Base-by-base conservation (phyloP, 768 basidiomycete species). In the Terana coerulea region DNA sequence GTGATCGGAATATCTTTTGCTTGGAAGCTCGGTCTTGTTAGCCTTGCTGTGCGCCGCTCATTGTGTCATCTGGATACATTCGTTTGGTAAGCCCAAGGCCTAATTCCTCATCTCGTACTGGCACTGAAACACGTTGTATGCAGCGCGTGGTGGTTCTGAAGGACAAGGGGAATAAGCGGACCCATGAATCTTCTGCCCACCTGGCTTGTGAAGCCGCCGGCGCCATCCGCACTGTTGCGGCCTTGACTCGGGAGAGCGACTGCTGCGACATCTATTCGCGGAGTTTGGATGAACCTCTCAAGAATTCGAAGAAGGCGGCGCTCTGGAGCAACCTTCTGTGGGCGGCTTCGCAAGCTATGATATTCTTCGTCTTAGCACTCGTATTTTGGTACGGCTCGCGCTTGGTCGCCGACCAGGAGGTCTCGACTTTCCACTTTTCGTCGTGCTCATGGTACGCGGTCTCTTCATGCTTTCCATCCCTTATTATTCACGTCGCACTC, bases 201-300 rank as follows among this genome's bases (percentile, higher is more conserved):
- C 64, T 93, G 17, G 93, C 93, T 35, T 93, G 91, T 58, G 94
- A 97, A 67, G 91, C 91, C 34, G 90, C 91, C 28, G 85, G 78
- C 9, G 76, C 94, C 11, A 94, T 97, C 58, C 80, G 89, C 33
- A 95, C 94, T 2, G 93, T 97, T 22, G 92, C 93, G 10, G 75
- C 84, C 0, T 73, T 97, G 33, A 95, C 91, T 0, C 74, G 94
- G 22, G 94, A 97, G 63, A 77, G 83, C 25, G 89, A 93, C 54
- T 90, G 88, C 60, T 71, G 77, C 41, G 64, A 71, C 15, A 61
- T 79, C 6, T 91, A 90, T 67, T 81, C 79, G 57, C 41, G 75
- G 48, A 84, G 83, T 59, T 72, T 95, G 47, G 86, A 91, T 39
- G 78, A 56, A 17, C 91, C 92, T 3, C 72, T 93, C 40, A 67